Conservation (phyloP, 306 rosid genomes). For the Vigna hirtella region DNA sequence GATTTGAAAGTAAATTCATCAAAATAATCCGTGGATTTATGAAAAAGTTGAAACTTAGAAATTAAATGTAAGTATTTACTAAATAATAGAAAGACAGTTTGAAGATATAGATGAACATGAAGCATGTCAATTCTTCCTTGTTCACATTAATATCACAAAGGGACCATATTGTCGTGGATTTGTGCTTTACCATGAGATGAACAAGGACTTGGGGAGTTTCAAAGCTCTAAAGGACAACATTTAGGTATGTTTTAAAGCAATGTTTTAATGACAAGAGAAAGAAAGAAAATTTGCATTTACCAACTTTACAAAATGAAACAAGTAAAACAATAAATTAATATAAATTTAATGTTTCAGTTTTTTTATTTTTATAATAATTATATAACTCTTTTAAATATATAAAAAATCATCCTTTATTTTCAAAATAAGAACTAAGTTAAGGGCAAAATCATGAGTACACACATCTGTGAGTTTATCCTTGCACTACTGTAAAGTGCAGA, state of each 20-base stretch:
- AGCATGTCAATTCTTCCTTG: too few species aligned
- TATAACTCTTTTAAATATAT: too few species aligned
- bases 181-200: neutral
- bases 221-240: neutral
- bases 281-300: neutral
- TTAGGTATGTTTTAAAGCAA: neutral
- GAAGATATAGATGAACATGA: too few species aligned
- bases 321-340: too few species aligned
- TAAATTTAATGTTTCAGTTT: too few species aligned
- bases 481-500: slow-evolving; percentile 26
- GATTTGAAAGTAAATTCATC: too few species aligned
- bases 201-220: neutral
- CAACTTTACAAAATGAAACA: neutral
- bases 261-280: neutral
- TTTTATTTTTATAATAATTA: neutral
- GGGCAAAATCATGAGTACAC: slow-evolving; percentile 29
- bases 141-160: neutral
- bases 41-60: too few species aligned
- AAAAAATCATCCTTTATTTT: too few species aligned
- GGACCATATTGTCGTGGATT: neutral
- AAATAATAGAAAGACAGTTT: too few species aligned
- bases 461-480: neutral
- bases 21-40: too few species aligned
- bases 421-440: neutral
- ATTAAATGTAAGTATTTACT: too few species aligned